Evolutionary conservation across 2,329 filamentous ascomycete species (phyloP), one percentile per base, ranked within the genome.

Genomic region (Lasiodiplodia gonubiensis): DNA sequence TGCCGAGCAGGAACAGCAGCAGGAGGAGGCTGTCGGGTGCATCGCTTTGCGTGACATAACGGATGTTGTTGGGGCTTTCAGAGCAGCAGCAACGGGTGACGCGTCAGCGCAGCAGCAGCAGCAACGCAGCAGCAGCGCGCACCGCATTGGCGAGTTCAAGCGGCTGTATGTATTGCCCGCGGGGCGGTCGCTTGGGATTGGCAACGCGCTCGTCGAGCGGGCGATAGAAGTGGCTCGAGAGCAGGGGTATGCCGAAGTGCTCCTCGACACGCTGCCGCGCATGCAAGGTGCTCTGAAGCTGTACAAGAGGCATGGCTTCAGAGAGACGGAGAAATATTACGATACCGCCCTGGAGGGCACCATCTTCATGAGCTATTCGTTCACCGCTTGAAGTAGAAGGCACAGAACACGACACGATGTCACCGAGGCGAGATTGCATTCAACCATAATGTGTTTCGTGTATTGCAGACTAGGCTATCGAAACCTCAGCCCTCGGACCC

Each of bases 271-370:
- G 18, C 71, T 89, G 67, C 75, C 80, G 10, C 77, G 72, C 7
- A 89, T 89, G 87, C 74, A 69, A 14, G 77, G 79, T 12, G 86
- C 87, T 23, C 79, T 80, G 68, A 74, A 71, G 37, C 70, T 88
- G 70, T 89, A 89, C 76, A 73, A 73, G 59, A 73, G 73, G 4
- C 73, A 81, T 68, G 86, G 87, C 1, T 89, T 89, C 74, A 75
- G 77, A 69, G 81, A 85, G 70, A 81, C 83, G 48, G 77, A 79
- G 49, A 73, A 79, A 27, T 89, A 89, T 71, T 88, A 89, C 74
- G 80, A 86, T 16, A 88, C 83, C 39, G 85, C 85, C 5, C 70
- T 87, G 42, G 77, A 83, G 61, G 82, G 80, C 33, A 87, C 86
- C 7, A 76, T 84, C 18, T 89, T 87, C 72, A 77, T 88, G 72